These are phyloP conservation scores for Tolypocladium ovalisporum DNA, from an alignment of 2,329 filamentous ascomycete species.

Conservation along the genomic window DNA sequence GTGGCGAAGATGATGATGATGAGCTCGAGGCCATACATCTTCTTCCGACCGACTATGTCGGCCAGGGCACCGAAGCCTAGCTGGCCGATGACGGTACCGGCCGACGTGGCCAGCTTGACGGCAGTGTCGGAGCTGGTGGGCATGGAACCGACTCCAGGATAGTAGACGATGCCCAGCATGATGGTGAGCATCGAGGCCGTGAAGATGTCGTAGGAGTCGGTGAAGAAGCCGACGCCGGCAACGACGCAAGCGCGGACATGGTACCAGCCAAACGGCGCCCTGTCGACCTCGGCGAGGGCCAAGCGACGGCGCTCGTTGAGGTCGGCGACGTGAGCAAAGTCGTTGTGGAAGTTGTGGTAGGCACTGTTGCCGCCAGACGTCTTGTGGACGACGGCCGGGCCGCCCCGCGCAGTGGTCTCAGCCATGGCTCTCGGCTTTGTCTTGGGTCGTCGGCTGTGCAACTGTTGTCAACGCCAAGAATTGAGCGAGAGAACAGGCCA, in stretches of 20 bases:
- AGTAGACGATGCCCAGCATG: constrained; percentile 75
- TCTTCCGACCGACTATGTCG: constrained; percentile 67
- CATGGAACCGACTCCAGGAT: constrained; percentile 45
- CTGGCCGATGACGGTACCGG: constrained; percentile 75
- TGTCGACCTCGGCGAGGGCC: constrained; percentile 72
- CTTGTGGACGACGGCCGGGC: constrained; percentile 19
- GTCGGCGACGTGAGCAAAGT: constrained; percentile 54
- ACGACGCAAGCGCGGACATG: constrained; percentile 69
- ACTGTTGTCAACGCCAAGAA: background rate
- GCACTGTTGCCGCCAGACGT: constrained; percentile 58
- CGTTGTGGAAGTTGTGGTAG: constrained; percentile 70
- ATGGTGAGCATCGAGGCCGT: constrained; percentile 61
- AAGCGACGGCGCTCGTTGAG: constrained; percentile 69
- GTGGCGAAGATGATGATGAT: constrained; percentile 74
- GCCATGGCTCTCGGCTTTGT: constrained; percentile 3
- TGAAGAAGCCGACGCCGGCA: constrained; percentile 81
- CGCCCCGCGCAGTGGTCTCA: constrained; percentile 1
- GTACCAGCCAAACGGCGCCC: constrained; percentile 75
- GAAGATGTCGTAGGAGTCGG: constrained; percentile 78
- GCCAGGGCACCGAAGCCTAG: constrained; percentile 69
- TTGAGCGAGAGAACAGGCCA: background rate
- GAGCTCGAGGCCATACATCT: constrained; percentile 62
- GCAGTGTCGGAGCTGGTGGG: constrained; percentile 61
- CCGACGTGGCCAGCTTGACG: constrained; percentile 77
- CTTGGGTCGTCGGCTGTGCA: background rate